Base-by-base conservation (phyloP, 352 stramenopile species). In the Phytophthora cajani region DNA sequence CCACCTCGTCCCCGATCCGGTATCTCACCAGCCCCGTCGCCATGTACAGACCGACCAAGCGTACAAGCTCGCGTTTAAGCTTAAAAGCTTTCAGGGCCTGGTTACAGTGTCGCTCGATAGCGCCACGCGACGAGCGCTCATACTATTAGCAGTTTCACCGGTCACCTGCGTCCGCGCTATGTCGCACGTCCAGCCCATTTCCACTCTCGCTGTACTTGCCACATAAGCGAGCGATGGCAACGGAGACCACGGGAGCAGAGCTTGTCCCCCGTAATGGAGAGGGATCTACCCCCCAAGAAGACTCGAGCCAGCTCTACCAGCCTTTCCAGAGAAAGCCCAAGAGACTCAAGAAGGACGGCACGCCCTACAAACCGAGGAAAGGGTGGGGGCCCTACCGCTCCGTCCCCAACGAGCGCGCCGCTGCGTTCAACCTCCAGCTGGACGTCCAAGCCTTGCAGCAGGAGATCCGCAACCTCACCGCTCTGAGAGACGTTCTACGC, bases 381-480 rank as follows among this genome's bases (percentile, higher is more conserved):
- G 75, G 64, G 11, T 78, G 70, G 74, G 74, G 70, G 1, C 65
- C 69, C 5, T 81, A 67, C 63, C 69, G 65, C 21, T 79, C 71
- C 21, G 67, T 79, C 2, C n/a, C 64, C 25, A 74, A 71, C 23
- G 74, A 81, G 23, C 71, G 71, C 12, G 68, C 71, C 6, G 61
- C 73, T 5, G 64, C 66, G 30, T 82, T 79, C 54, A 82, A 82
- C 54, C 58, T 81, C 44, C 78, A 72, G 32, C 67, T 81, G n/a
- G 74, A 81, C 53, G 65, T 81, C 30, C 64, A 79, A 68, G 50
- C 50, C 12, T 52, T 77, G 44, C 61, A 56, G 30, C 68, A 77
- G 32, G 57, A 74, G 49, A 76, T 79, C 66, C 71, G 74, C 44
- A 64, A 82, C 49, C 57, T 80, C 36, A 51, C 30, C 19, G 61